phyloP scores from a whole-genome alignment of 148 eudicot species.

The Fallopia convolvulus region DNA sequence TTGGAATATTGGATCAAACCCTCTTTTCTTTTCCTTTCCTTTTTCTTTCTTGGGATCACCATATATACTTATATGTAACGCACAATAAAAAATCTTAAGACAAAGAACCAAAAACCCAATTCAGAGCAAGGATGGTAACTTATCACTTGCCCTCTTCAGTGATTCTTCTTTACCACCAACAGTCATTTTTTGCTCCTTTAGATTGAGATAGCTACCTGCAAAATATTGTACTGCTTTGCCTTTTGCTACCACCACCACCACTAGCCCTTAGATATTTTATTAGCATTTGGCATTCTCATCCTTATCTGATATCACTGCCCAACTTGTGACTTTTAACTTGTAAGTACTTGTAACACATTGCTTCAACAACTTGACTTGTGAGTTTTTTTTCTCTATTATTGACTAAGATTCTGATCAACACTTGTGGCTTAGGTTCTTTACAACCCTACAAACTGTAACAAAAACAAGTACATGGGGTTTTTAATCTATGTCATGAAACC shows the following conservation, averaged over 20 bases:
- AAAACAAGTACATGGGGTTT: too few relatives aligned
- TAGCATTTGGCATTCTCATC: background rate
- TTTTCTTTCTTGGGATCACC: slow-evolving; percentile 5
- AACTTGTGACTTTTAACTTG: too few relatives aligned
- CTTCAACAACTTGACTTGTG: too few relatives aligned
- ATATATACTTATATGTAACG: background rate
- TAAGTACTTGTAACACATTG: too few relatives aligned
- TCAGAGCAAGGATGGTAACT: background rate
- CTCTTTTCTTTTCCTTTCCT: background rate
- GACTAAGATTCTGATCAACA: background rate
- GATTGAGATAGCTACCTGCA: background rate
- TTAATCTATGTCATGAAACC: too few relatives aligned
- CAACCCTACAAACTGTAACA: too few relatives aligned
- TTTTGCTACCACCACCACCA: background rate
- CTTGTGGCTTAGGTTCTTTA: background rate
- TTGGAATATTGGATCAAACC: background rate
- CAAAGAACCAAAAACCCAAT: background rate
- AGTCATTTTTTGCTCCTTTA: background rate
- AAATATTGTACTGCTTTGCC: background rate
- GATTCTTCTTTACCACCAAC: slow-evolving; percentile 3
- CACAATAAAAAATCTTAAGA: background rate
- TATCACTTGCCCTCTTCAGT: slow-evolving; percentile 12
- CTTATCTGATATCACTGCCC: background rate
- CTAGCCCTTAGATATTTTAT: background rate
- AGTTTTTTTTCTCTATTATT: too few relatives aligned